phyloP scores from a whole-genome alignment of 2,329 filamentous ascomycete species.

The Madurella mycetomatis region DNA sequence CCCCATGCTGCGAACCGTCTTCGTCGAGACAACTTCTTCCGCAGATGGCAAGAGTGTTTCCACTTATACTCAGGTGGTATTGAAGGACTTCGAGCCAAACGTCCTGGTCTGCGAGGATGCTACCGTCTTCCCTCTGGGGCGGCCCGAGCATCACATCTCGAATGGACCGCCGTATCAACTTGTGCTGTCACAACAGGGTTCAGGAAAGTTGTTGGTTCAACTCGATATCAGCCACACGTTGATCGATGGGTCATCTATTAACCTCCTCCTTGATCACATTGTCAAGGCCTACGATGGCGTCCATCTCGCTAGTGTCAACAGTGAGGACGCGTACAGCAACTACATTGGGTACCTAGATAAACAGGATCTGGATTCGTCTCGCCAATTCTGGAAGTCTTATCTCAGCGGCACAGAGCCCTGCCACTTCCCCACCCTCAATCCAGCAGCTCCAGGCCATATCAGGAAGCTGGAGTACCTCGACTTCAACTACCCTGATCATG shows the following conservation, averaged over 20 bases:
- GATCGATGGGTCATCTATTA: slow-evolving; percentile 32
- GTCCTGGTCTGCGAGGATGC: slow-evolving; percentile 7
- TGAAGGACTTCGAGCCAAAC: slow-evolving; percentile 7
- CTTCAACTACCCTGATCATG: slow-evolving; percentile 6
- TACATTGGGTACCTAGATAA: slow-evolving; percentile 22
- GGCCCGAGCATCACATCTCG: slow-evolving; percentile 5
- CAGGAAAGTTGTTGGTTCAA: slow-evolving; percentile 12
- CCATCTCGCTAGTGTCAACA: slow-evolving; percentile 12
- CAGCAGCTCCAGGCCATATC: background rate
- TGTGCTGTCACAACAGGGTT: background rate
- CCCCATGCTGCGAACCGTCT: slow-evolving; percentile 68
- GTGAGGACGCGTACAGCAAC: slow-evolving; percentile 11
- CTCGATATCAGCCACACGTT: slow-evolving; percentile 34
- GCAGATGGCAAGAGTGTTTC: slow-evolving; percentile 3
- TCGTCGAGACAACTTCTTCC: slow-evolving; percentile 56
- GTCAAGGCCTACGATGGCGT: slow-evolving; percentile 20
- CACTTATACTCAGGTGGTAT: slow-evolving; percentile 28
- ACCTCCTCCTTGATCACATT: slow-evolving; percentile 27
- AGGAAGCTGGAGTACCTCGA: slow-evolving; percentile 7
- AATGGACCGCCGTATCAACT: slow-evolving; percentile 3
- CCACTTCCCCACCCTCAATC: slow-evolving; percentile 16
- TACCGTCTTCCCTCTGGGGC: slow-evolving; percentile 1
- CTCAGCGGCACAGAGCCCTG: slow-evolving; percentile 21
- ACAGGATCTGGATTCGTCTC: slow-evolving; percentile 9
- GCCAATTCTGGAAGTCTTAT: slow-evolving; percentile 24